These are phyloP conservation scores for Hippophae tibetana DNA, from an alignment of 306 rosid species.

Conservation along the genomic window DNA sequence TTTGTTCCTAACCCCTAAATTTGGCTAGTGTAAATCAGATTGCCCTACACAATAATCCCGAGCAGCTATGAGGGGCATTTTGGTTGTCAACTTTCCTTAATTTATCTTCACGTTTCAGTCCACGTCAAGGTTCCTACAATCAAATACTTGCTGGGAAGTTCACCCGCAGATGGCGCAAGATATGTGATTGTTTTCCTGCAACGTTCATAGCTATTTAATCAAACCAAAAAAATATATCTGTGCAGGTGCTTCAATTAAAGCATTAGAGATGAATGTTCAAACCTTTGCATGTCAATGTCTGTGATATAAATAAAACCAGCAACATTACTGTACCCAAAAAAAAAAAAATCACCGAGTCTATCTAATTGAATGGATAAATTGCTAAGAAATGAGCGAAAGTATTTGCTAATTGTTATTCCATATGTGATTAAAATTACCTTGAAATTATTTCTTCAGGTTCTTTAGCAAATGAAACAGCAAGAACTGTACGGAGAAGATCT, in stretches of 20 bases:
- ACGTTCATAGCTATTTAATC: constrained; percentile 5
- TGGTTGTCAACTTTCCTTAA: not conserved
- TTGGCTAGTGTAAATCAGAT: constrained; percentile 1
- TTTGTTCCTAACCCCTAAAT: not conserved
- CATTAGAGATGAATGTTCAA: constrained; percentile 19
- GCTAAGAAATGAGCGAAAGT: not conserved
- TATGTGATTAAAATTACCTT: constrained; percentile 38
- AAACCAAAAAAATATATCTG: constrained; percentile 10
- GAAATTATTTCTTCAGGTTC: constrained; percentile 89
- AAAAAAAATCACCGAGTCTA: not conserved
- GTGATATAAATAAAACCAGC: constrained; percentile 84
- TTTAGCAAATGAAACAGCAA: constrained; percentile 84
- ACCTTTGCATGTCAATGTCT: constrained; percentile 81
- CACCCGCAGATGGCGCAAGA: constrained; percentile 83
- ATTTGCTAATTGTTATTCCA: not conserved
- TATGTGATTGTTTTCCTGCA: constrained; percentile 86
- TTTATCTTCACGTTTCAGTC: constrained; percentile 58
- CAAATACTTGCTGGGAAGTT: constrained; percentile 82
- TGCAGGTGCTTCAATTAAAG: not conserved
- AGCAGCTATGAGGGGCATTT: not conserved
- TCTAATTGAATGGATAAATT: not conserved
- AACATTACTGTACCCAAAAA: constrained; percentile 58
- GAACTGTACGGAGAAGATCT: constrained; percentile 73
- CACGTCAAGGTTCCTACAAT: constrained; percentile 71
- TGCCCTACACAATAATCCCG: not conserved